Conservation (phyloP, 257 asterid species). For the Misopates orontium region DNA sequence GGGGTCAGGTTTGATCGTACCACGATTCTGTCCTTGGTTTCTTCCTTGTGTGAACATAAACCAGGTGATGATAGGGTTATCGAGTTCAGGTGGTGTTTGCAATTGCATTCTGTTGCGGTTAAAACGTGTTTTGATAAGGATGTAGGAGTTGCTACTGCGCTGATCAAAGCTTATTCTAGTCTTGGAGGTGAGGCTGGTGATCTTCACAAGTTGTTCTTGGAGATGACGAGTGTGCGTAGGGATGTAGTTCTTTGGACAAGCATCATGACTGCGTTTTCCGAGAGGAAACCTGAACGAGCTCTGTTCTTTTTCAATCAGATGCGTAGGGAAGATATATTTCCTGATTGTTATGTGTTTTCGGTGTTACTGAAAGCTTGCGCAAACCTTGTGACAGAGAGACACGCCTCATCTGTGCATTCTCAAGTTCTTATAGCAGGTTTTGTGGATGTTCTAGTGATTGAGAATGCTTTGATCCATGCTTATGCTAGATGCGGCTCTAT, state of each 20-base stretch:
- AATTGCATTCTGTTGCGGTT: constrained; percentile 56
- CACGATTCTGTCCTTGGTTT: constrained; percentile 56
- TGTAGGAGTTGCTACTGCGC: constrained; percentile 63
- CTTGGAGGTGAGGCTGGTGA: constrained; percentile 49
- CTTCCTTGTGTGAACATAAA: constrained; percentile 41
- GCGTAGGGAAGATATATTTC: constrained; percentile 41
- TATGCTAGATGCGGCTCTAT: constrained; percentile 78
- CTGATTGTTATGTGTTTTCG: constrained; percentile 62
- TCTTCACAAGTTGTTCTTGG: constrained; percentile 58
- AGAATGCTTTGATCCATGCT: constrained; percentile 74
- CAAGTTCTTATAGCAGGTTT: constrained; percentile 60
- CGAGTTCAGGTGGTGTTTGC: constrained; percentile 48
- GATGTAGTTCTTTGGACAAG: constrained; percentile 86
- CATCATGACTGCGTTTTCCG: constrained; percentile 57
- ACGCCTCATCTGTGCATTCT: constrained; percentile 57
- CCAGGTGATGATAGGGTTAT: constrained; percentile 26
- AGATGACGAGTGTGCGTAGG: constrained; percentile 35
- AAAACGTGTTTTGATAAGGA: constrained; percentile 55
- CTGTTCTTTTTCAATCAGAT: constrained; percentile 55
- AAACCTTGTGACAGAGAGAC: constrained; percentile 57
- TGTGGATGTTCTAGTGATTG: constrained; percentile 42
- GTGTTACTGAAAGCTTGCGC: constrained; percentile 75
- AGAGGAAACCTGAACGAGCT: constrained; percentile 55
- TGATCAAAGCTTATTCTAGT: constrained; percentile 63
- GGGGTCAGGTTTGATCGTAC: constrained; percentile 59